Evolutionary conservation across 129 eudicot species (phyloP), one percentile per base, ranked within the genome.

Genomic region (Flaveria bidentis): DNA sequence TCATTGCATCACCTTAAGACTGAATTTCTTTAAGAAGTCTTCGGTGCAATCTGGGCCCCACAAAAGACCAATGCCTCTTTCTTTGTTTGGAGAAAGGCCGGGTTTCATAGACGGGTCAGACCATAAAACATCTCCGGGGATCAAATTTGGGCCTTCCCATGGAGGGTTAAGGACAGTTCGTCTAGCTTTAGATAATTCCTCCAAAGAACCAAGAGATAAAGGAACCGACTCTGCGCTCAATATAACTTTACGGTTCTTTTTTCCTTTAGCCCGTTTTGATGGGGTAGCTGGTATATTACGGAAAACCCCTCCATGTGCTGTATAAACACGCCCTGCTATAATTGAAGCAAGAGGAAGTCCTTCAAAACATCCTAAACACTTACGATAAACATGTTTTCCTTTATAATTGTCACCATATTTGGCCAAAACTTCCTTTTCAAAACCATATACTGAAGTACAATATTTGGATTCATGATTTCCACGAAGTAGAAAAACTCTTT

Each of bases 11-110:
- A 91, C 99, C 96, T 94, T 94, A 15, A 94, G 77, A 80, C 80
- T 80, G 52, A 76, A 87, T 78, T 87, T 89, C 87, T 94, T 94
- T 80, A 94, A 60, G 73, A 94, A 94, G 20, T 89, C 89, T 83
- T 94, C 94, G 20, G 99, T 94, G 80, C 96, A 91, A 77, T 94
- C 99, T 1, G 99, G 99, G 51, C 99, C 99, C 96, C 96, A 94
- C 82, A 94, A 74, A 36, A 94, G 97, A 18, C 99, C 99, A 41
- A 94, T 94, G 58, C 99, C 99, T 82, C 99, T 82, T 80, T 94
- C 99, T 57, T 72, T 89, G 68, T 94, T 94, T 20, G 97, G 97
- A 68, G 99, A 86, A 75, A 94, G 92, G 22, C 99, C 99, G 0
- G 94, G 90, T 56, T 50, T 80, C 90, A 84, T 89, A n/a, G 97